Evolutionary conservation across 208 protist species (phyloP).

Genomic region (Leishmania braziliensis): DNA sequence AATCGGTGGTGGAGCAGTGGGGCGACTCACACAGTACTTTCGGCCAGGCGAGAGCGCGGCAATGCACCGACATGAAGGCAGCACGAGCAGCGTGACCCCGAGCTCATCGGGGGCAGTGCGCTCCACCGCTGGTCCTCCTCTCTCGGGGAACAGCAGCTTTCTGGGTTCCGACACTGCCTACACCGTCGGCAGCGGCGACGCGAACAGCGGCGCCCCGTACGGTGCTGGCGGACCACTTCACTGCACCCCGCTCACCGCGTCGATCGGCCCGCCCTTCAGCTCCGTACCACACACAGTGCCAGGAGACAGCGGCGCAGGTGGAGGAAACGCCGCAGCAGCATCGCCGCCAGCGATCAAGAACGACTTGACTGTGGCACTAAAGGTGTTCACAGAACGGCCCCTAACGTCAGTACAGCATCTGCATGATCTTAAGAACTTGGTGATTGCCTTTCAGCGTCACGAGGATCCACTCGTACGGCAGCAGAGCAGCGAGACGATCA

Average conservation of each 20-base stretch:
- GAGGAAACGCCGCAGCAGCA: conserved; percentile 1
- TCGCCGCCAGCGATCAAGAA: conserved; percentile 12
- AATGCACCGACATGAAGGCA: conserved; percentile 12
- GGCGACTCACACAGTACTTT: conserved; percentile 35
- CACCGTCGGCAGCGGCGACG: conserved; percentile 13
- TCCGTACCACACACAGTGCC: conserved; percentile 1
- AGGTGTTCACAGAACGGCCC: conserved; percentile 65
- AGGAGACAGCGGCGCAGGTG: neutral
- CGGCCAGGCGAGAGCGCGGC: conserved; percentile 21
- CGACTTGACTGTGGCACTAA: conserved; percentile 80
- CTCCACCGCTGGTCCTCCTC: conserved; percentile 8
- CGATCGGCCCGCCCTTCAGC: conserved; percentile 25
- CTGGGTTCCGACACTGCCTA: conserved; percentile 21
- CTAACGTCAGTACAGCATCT: conserved; percentile 82
- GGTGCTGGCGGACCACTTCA: conserved; percentile 15
- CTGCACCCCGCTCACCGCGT: conserved; percentile 22
- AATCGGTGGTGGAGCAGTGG: conserved; percentile 19
- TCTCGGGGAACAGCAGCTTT: conserved; percentile 11
- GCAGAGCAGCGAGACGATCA: conserved; percentile 74
- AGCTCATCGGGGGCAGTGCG: conserved; percentile 3
- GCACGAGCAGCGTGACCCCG: neutral
- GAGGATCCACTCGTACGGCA: conserved; percentile 68
- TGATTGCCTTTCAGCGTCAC: conserved; percentile 81
- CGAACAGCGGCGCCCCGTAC: conserved; percentile 14
- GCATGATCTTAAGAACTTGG: conserved; percentile 67